A percentile compares a stretch with the other conserved stretches of the same genome.
phyloP scores from a whole-genome alignment of 805 yeast genomes.

The Wickerhamomyces queroliae region DNA sequence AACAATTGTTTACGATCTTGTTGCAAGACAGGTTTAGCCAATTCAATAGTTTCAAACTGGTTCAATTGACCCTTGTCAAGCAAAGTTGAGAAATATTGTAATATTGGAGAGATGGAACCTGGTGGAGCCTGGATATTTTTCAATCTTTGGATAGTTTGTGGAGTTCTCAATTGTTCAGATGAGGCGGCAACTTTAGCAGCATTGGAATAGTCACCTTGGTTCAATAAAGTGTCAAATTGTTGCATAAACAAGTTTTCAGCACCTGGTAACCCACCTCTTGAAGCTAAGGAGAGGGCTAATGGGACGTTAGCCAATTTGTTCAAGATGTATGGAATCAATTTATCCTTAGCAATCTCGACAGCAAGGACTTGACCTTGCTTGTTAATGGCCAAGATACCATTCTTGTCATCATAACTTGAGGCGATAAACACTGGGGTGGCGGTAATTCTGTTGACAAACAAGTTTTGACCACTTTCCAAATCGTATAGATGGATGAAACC shows the following conservation, averaged over 20 bases:
- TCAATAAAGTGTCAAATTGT: conserved; percentile 82
- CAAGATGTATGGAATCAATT: conserved; percentile 84
- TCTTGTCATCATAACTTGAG: conserved; percentile 56
- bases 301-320: conserved; percentile 81
- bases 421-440: conserved; percentile 95
- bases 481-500: conserved; percentile 97
- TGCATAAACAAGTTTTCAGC: conserved; percentile 89
- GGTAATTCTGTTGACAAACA: conserved; percentile 93
- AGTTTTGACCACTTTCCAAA: conserved; percentile 83
- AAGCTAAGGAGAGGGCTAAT: conserved; percentile 81
- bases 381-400: conserved; percentile 91
- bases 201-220: conserved; percentile 79
- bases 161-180: conserved; percentile 87
- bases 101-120: conserved; percentile 90
- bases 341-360: conserved; percentile 80
- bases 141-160: conserved; percentile 88
- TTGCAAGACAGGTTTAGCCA: conserved; percentile 91
- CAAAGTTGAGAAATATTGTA: conserved; percentile 86
- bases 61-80: conserved; percentile 91
- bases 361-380: conserved; percentile 93
- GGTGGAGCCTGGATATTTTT: conserved; percentile 88
- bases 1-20: conserved; percentile 90
- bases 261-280: conserved; percentile 96
- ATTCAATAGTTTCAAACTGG: conserved; percentile 88
- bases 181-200: conserved; percentile 98